A percentile compares a stretch with the other conserved stretches of the same genome.
Evolutionary conservation across 768 basidiomycete species (phyloP).

Genomic region (Leccinum barrowsii): DNA sequence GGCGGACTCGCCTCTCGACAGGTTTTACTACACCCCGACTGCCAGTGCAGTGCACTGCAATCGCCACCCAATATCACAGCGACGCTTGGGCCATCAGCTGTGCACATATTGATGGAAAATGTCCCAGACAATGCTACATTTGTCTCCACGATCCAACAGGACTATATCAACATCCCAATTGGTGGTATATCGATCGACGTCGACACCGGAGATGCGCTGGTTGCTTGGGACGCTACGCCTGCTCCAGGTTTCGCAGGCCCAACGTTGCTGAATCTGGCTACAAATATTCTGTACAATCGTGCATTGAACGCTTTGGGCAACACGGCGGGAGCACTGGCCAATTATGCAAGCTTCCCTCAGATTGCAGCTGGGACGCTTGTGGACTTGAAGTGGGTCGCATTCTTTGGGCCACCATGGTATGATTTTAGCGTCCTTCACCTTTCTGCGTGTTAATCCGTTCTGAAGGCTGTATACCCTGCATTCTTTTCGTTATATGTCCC

Average conservation of each 20-base stretch:
- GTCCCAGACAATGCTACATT: slow-evolving; percentile 61
- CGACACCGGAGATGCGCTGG: slow-evolving; percentile 44
- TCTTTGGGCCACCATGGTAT: slow-evolving; percentile 71
- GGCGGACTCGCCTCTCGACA: slow-evolving; percentile 42
- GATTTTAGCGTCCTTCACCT: slow-evolving; percentile 3
- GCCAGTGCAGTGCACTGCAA: slow-evolving; percentile 37
- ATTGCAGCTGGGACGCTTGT: slow-evolving; percentile 53
- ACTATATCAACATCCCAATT: slow-evolving; percentile 52
- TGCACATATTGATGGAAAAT: slow-evolving; percentile 35
- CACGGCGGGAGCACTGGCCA: slow-evolving; percentile 36
- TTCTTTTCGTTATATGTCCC: slow-evolving; percentile 80
- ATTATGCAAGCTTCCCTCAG: slow-evolving; percentile 56
- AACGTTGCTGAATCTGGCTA: slow-evolving; percentile 62
- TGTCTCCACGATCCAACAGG: slow-evolving; percentile 44
- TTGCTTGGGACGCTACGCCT: slow-evolving; percentile 71
- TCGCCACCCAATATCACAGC: slow-evolving; percentile 53
- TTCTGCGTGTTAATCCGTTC: not conserved
- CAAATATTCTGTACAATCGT: slow-evolving; percentile 62
- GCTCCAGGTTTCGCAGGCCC: slow-evolving; percentile 56
- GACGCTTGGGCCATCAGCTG: slow-evolving; percentile 42
- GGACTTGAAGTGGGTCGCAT: slow-evolving; percentile 70
- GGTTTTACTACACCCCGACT: slow-evolving; percentile 28
- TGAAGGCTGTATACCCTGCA: slow-evolving; percentile 71
- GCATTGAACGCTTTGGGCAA: slow-evolving; percentile 53
- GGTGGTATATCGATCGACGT: slow-evolving; percentile 68